phyloP scores from a whole-genome alignment of 1,284 basidiomycete genomes.

The Puccinia horiana region DNA sequence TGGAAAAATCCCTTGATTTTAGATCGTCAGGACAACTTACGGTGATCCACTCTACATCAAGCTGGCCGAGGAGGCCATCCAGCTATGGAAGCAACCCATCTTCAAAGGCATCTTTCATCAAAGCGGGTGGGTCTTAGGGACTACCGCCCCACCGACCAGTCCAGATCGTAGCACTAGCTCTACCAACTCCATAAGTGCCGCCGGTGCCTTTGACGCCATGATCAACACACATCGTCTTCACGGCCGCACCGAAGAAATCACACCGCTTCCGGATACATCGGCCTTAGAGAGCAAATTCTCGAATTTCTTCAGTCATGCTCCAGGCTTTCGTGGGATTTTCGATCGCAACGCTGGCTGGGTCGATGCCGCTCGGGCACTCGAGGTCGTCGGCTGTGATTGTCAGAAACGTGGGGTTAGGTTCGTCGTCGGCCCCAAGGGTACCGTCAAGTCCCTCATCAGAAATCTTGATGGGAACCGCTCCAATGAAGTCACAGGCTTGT shows the following conservation, averaged over 20 bases:
- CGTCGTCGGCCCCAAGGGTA: constrained; percentile 27
- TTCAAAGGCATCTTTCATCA: constrained; percentile 40
- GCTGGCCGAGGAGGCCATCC: constrained; percentile 41
- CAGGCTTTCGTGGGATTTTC: constrained; percentile 41
- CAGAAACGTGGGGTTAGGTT: constrained; percentile 25
- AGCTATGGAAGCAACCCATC: constrained; percentile 36
- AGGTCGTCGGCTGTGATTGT: constrained; percentile 21
- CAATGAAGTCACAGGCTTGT: constrained; percentile 32
- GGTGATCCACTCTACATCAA: constrained; percentile 35
- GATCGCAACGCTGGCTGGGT: constrained; percentile 46
- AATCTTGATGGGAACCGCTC: not conserved
- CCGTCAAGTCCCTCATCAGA: constrained; percentile 29
- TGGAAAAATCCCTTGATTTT: not conserved
- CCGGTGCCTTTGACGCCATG: constrained; percentile 30
- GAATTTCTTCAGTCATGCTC: constrained; percentile 28
- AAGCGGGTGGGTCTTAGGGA: constrained; percentile 37
- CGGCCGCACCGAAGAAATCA: constrained; percentile 8
- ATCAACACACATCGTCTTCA: constrained; percentile 22
- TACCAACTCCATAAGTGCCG: constrained; percentile 37
- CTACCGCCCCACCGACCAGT: not conserved
- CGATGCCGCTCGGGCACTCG: constrained; percentile 38
- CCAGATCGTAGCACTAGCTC: not conserved
- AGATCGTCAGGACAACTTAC: constrained; percentile 43
- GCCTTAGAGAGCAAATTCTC: constrained; percentile 4
- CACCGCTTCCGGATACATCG: constrained; percentile 8